These are phyloP conservation scores for Infundibulicybe gibba DNA, from an alignment of 768 basidiomycete species.

Conservation along the genomic window DNA sequence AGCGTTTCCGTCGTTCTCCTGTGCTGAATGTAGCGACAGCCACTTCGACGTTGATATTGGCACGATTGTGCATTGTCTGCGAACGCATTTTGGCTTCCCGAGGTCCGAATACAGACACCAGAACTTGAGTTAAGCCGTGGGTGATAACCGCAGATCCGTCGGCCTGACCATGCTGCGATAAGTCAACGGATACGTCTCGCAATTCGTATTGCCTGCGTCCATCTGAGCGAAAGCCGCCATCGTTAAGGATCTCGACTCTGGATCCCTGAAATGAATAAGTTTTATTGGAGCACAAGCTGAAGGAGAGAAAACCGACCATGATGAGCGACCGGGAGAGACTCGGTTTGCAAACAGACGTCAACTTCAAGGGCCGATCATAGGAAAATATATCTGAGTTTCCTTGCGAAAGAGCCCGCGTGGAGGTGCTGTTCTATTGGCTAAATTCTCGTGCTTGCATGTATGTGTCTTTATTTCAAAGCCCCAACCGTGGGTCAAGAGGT, in stretches of 20 bases:
- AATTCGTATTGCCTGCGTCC: constrained; percentile 91
- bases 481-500: too few relatives aligned
- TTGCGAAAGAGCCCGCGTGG: too few relatives aligned
- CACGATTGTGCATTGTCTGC: constrained; percentile 82
- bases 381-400: too few relatives aligned
- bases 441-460: too few relatives aligned
- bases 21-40: constrained; percentile 85
- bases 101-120: constrained; percentile 89
- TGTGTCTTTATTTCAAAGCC: too few relatives aligned
- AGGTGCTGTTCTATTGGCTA: too few relatives aligned
- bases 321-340: not conserved
- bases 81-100: constrained; percentile 82
- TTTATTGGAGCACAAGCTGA: not conserved
- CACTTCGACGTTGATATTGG: constrained; percentile 87
- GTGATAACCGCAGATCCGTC: constrained; percentile 84
- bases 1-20: constrained; percentile 71
- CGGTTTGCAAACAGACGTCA: not conserved
- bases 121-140: constrained; percentile 89
- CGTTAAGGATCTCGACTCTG: constrained; percentile 74
- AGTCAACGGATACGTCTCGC: constrained; percentile 74
- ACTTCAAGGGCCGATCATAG: not conserved
- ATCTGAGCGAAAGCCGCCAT: constrained; percentile 87
- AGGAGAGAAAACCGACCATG: constrained; percentile 17
- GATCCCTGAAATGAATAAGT: constrained; percentile 30
- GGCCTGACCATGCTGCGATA: constrained; percentile 69